These are phyloP conservation scores for Immersiporthe knoxdaviesiana DNA, from an alignment of 2,329 filamentous ascomycete genomes.

Conservation along the genomic window DNA sequence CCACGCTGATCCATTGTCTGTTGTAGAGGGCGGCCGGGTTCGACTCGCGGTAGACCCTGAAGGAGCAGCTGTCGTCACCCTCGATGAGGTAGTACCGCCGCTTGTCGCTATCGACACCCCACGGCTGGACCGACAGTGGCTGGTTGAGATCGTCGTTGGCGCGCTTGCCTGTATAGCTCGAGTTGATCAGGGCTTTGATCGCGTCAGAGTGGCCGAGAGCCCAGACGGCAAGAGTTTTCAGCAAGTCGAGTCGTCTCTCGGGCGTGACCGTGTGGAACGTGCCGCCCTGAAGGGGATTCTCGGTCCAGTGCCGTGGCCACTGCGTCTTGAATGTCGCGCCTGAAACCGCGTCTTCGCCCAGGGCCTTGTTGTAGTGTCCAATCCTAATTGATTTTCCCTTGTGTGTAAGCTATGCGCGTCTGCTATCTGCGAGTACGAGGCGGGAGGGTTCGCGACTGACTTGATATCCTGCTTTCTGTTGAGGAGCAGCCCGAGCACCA, in stretches of 20 bases:
- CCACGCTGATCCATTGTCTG: constrained; percentile 89
- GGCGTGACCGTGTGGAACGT: constrained; percentile 84
- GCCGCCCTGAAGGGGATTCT: constrained; percentile 80
- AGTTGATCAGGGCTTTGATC: constrained; percentile 79
- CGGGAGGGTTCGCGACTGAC: constrained; percentile 57
- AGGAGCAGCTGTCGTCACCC: constrained; percentile 90
- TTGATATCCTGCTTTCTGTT: constrained; percentile 99
- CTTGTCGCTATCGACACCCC: constrained; percentile 83
- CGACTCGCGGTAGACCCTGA: constrained; percentile 91
- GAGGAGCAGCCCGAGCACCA: constrained; percentile 81
- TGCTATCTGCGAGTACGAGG: constrained; percentile 10
- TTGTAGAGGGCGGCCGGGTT: constrained; percentile 73
- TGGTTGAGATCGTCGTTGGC: constrained; percentile 82
- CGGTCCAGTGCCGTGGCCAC: constrained; percentile 85
- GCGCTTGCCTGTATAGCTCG: constrained; percentile 85
- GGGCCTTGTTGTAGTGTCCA: constrained; percentile 87
- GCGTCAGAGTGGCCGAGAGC: constrained; percentile 84
- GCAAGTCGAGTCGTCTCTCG: constrained; percentile 78
- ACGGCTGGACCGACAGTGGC: constrained; percentile 78
- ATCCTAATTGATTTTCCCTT: constrained; percentile 57
- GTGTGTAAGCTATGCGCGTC: constrained; percentile 18
- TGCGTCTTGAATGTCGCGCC: constrained; percentile 72
- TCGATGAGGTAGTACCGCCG: constrained; percentile 93
- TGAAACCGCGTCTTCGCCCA: constrained; percentile 83
- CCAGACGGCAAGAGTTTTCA: constrained; percentile 87